These are phyloP conservation scores for Aspergillus mulundensis DNA, from an alignment of 495 filamentous ascomycete genomes.

Conservation along the genomic window DNA sequence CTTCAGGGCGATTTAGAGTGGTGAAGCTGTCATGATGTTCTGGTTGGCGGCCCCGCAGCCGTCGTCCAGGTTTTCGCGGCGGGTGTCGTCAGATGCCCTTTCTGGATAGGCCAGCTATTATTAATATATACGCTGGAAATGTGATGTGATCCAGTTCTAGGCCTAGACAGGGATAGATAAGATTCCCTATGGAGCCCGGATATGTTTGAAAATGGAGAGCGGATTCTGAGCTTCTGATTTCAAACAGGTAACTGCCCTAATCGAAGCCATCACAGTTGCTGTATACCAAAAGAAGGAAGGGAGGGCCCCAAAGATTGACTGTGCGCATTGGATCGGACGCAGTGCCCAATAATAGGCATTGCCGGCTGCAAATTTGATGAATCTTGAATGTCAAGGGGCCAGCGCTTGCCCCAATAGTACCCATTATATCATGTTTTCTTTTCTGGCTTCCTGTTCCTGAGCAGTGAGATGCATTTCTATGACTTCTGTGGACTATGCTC, in stretches of 20 bases:
- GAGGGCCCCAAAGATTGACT: not conserved
- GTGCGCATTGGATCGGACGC: not conserved
- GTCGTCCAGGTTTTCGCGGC: not conserved
- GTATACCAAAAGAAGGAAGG: not conserved
- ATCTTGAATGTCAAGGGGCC: not conserved
- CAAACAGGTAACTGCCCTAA: conserved; percentile 10
- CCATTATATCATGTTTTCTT: not conserved
- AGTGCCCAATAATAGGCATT: not conserved
- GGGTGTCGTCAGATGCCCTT: conserved; percentile 4
- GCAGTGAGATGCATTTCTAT: not conserved
- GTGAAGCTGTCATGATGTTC: not conserved
- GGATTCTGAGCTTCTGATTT: too few species aligned
- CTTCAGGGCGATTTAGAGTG: too few species aligned
- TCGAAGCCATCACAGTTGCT: not conserved
- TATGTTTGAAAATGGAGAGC: conserved; percentile 7
- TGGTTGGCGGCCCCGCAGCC: conserved; percentile 5
- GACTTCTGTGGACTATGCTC: too few species aligned
- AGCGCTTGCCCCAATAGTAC: not conserved
- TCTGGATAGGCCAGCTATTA: not conserved
- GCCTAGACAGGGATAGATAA: conserved; percentile 18
- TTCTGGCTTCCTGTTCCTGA: not conserved
- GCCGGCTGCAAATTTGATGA: not conserved
- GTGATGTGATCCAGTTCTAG: not conserved
- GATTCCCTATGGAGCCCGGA: conserved; percentile 1
- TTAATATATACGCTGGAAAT: not conserved